phyloP scores from a whole-genome alignment of 2,329 filamentous ascomycete species.

The Dothideomycetidae sp. region DNA sequence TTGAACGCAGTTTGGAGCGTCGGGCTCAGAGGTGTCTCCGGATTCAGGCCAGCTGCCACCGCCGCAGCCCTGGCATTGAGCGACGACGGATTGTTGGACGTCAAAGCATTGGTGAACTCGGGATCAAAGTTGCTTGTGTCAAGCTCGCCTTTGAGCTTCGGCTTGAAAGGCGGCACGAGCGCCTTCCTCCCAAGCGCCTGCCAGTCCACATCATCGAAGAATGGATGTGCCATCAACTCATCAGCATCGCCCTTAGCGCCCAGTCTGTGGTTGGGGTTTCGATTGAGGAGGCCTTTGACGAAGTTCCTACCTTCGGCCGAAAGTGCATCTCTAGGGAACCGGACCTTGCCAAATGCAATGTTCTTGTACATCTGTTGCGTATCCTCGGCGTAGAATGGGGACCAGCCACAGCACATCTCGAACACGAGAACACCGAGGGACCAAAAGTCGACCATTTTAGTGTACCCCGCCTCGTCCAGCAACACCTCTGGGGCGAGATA shows the following conservation, averaged over 20 bases:
- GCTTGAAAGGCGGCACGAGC: conserved; percentile 93
- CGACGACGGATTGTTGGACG: conserved; percentile 67
- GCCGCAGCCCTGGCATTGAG: conserved; percentile 84
- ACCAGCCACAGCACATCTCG: conserved; percentile 99
- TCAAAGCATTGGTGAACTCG: conserved; percentile 90
- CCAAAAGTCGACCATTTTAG: conserved; percentile 99
- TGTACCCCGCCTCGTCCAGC: conserved; percentile 91
- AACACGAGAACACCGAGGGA: conserved; percentile 94
- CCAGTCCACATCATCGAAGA: conserved; percentile 94
- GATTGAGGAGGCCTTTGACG: conserved; percentile 91
- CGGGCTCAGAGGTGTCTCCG: conserved; percentile 80
- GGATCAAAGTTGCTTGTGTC: conserved; percentile 98
- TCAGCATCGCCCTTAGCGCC: conserved; percentile 84
- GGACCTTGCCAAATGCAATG: conserved; percentile 95
- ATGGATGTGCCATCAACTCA: conserved; percentile 84
- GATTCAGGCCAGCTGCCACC: conserved; percentile 64
- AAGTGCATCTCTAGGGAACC: conserved; percentile 87
- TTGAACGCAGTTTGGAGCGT: conserved; percentile 97
- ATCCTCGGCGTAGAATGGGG: conserved; percentile 95
- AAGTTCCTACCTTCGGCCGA: conserved; percentile 94
- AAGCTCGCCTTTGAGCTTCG: conserved; percentile 86
- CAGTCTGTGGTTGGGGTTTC: conserved; percentile 89
- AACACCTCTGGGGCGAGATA: conserved; percentile 93
- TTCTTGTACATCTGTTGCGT: conserved; percentile 99
- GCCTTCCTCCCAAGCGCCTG: conserved; percentile 74